Evolutionary conservation across 1,139 yeast species (phyloP), one percentile per base, ranked within the genome.

Genomic region (Kodamaea alishanica): DNA sequence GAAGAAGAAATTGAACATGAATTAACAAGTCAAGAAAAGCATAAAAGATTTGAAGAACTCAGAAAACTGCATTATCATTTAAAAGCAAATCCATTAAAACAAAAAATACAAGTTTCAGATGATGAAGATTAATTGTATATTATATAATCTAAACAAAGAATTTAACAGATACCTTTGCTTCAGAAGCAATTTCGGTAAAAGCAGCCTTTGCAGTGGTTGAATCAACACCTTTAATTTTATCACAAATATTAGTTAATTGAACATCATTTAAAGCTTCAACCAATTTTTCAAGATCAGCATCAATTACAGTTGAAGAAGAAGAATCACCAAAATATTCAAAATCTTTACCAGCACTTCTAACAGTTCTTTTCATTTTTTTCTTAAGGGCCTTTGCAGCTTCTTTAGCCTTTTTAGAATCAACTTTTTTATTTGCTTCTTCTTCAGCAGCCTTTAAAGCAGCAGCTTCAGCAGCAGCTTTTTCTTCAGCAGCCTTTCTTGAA

Each of bases 341-440:
- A 30, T 87, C 97, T 75, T 90, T 89, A 52, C 81, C 87, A 42
- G 90, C 73, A 54, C 70, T 69, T 78, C 97, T 88, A 51, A 92
- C 69, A 41, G 86, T 70, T 77, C 97, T 87, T 89, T 87, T 92
- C 75, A 85, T 88, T 87, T 90, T 92, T 95, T 86, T 92, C 78
- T 86, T 88, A 35, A 97, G 96, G 52, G 80, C 81, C 76, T 89
- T 90, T 43, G 96, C 96, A 56, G 96, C 96, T 74, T 92, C 97
- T 75, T 90, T 94, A 49, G 90, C 82, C 75, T 92, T 92, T 77
- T 90, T 90, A 56, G 82, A 69, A 50, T 69, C 72, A 49, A 77
- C 84, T 67, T 86, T 88, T 34, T 75, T 72, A 39, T 68, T 72
- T 45, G 80, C 81, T 39, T 80, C 94, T 40, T 77, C 88, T 63